Percentiles rank a stretch among this genome's conserved stretches.
Conservation (phyloP, 371 early-diverging fungal species). For the Syncephalastrum contaminatum region DNA sequence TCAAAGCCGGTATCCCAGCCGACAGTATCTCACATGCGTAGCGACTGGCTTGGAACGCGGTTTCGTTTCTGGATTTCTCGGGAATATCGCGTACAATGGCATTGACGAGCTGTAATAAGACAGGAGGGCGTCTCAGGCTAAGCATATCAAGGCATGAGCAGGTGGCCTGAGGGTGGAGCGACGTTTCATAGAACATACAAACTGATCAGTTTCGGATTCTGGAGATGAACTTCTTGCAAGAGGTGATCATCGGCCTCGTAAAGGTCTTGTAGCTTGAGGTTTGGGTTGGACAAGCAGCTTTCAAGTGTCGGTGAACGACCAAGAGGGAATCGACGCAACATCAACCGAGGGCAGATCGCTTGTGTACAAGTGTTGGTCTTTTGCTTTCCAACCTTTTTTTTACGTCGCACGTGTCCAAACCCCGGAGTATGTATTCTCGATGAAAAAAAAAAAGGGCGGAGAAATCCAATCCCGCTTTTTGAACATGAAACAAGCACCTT, state of each 20-base stretch:
- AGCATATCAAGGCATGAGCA: background rate
- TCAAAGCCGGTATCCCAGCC: slow-evolving; percentile 21
- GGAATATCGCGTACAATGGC: slow-evolving; percentile 12
- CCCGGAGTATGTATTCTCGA: too few relatives aligned
- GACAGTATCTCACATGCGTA: slow-evolving; percentile 21
- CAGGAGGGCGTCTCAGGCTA: slow-evolving; percentile 16
- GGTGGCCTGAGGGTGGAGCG: too few relatives aligned
- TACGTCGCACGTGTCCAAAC: too few relatives aligned
- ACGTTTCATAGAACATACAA: slow-evolving; percentile 14
- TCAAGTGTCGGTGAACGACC: slow-evolving; percentile 14
- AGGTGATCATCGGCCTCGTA: slow-evolving; percentile 16
- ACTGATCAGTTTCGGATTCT: slow-evolving; percentile 19
- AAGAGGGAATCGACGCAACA: slow-evolving; percentile 21
- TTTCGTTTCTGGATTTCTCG: too few relatives aligned
- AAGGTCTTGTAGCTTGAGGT: slow-evolving; percentile 16
- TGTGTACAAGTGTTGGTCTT: too few relatives aligned
- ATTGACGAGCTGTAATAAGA: slow-evolving; percentile 23
- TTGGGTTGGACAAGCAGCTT: slow-evolving; percentile 12
- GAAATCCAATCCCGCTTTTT: too few relatives aligned
- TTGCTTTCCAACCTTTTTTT: too few relatives aligned
- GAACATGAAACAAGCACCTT: too few relatives aligned
- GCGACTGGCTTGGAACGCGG: too few relatives aligned
- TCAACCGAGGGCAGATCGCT: slow-evolving; percentile 1
- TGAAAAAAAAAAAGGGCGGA: too few relatives aligned
- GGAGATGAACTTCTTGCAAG: slow-evolving; percentile 23